Evolutionary conservation across 805 yeast species (phyloP).

Genomic region (Saturnispora halmiae): DNA sequence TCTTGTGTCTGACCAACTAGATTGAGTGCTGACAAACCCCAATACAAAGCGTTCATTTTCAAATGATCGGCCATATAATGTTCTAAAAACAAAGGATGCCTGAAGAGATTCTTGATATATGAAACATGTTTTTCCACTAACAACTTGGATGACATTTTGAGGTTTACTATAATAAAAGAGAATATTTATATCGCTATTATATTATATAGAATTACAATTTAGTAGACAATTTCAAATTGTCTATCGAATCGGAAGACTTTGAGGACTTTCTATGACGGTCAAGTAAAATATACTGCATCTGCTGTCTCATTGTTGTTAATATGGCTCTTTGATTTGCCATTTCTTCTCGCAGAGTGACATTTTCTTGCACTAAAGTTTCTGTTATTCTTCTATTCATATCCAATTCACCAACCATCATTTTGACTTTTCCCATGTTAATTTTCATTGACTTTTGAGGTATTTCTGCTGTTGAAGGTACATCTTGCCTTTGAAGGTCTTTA

Average conservation of each 20-base stretch:
- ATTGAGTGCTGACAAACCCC: constrained; percentile 82
- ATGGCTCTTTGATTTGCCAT: constrained; percentile 36
- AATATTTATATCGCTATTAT: not conserved
- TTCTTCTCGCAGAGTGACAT: constrained; percentile 36
- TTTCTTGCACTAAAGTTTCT: constrained; percentile 19
- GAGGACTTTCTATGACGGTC: constrained; percentile 29
- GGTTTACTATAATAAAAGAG: not conserved
- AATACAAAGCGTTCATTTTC: constrained; percentile 83
- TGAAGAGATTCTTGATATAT: constrained; percentile 48
- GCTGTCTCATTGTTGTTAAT: constrained; percentile 40
- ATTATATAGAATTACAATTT: constrained; percentile 7
- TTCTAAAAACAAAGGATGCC: constrained; percentile 50
- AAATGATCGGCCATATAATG: constrained; percentile 90
- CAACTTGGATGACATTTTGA: constrained; percentile 5
- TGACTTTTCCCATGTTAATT: constrained; percentile 32
- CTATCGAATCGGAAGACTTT: not conserved
- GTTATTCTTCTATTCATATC: constrained; percentile 22
- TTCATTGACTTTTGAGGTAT: constrained; percentile 30
- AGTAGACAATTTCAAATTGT: constrained; percentile 6
- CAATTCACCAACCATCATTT: constrained; percentile 20
- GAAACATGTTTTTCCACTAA: constrained; percentile 37
- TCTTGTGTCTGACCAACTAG: constrained; percentile 47
- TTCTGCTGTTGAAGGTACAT: too few relatives aligned
- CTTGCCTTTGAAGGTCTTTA: not conserved
- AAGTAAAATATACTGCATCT: constrained; percentile 39